Base-by-base conservation (phyloP, 1,284 basidiomycete species). In the Cystobasidium sp. region DNA sequence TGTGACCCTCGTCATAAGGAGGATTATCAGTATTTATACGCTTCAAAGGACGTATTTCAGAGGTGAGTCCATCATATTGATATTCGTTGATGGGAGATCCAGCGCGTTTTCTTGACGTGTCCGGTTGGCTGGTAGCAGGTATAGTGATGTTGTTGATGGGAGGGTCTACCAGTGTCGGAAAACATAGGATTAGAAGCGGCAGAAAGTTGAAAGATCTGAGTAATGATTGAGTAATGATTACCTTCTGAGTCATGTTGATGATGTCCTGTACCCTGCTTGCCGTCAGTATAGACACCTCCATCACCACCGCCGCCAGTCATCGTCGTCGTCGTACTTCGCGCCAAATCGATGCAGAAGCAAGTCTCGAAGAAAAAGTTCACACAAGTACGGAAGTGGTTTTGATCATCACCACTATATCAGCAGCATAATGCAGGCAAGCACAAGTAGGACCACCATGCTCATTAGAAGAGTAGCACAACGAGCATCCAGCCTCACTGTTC, bases 11-110 rank as follows among this genome's bases (percentile, higher is more conserved):
- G 39, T 41, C 56, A n/a, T 59, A 18, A 59, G 56, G 56, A 18
- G 22, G 56, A n/a, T 59, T 59, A n/a, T 59, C 56, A 59, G 56
- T 59, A n/a, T 22, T 59, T n/a, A 59, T 9, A 41, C 56, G 56
- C 41, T 59, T 59, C 6, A 18, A 14, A 43, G 18, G 31, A 39
- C n/a, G 56, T 31, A 9, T 59, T 41, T 14, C 56, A 9, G 56
- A n/a, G 3, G 5, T 41, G 37, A 59, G 20, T 41, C 56, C 56
- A n/a, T 59, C 43, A 39, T 41, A 41, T 59, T 5, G 14, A 41
- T 6, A 16, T 6, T 56, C 24, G 22, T 59, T 39, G 14, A 43
- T 6, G n/a, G 56, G 56, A 43, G 56, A 59, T 59, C 56, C 56
- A 59, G 56, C 37, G 31, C 56, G 56, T 59, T 59, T 59, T 39